These are phyloP conservation scores for Neopestalotiopsis sp. DNA, from an alignment of 2,329 filamentous ascomycete genomes.

Conservation along the genomic window DNA sequence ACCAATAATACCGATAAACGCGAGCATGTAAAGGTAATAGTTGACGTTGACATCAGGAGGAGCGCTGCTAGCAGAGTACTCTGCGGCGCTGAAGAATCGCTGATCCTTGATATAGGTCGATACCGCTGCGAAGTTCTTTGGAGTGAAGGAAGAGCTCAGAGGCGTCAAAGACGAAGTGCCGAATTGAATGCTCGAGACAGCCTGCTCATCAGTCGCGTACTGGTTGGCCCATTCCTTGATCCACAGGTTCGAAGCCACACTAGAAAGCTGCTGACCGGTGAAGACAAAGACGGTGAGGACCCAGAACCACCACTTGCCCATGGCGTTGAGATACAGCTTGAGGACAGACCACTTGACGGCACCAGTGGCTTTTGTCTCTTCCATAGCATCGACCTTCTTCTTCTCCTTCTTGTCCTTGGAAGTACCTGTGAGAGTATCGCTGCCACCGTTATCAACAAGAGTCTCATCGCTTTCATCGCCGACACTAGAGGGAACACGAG, in stretches of 20 bases:
- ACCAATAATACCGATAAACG: conserved; percentile 76
- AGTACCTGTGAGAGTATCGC: conserved; percentile 52
- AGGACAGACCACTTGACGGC: conserved; percentile 90
- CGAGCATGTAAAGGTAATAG: conserved; percentile 87
- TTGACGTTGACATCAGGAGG: conserved; percentile 71
- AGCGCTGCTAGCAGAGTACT: conserved; percentile 40
- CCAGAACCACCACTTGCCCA: conserved; percentile 99
- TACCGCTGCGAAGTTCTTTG: conserved; percentile 46
- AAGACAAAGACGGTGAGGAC: conserved; percentile 77
- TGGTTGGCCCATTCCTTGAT: conserved; percentile 95
- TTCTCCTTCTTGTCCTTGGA: conserved; percentile 52
- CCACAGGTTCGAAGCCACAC: conserved; percentile 91
- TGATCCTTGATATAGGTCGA: conserved; percentile 41
- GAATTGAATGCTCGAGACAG: conserved; percentile 40
- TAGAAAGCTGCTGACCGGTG: conserved; percentile 79
- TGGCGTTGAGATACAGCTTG: conserved; percentile 81
- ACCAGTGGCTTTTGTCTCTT: conserved; percentile 82
- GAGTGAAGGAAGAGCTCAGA: conserved; percentile 40
- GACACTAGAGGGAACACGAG: conserved; percentile 77
- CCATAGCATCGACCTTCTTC: conserved; percentile 60
- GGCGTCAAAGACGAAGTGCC: conserved; percentile 43
- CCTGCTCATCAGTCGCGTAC: conserved; percentile 63
- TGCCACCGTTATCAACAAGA: conserved; percentile 58
- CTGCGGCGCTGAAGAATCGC: conserved; percentile 40
- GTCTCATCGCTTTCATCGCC: conserved; percentile 66